A percentile compares a stretch with the other conserved stretches of the same genome.
Evolutionary conservation across 2,329 filamentous ascomycete genomes (phyloP).

Genomic region (Cercospora sp.): DNA sequence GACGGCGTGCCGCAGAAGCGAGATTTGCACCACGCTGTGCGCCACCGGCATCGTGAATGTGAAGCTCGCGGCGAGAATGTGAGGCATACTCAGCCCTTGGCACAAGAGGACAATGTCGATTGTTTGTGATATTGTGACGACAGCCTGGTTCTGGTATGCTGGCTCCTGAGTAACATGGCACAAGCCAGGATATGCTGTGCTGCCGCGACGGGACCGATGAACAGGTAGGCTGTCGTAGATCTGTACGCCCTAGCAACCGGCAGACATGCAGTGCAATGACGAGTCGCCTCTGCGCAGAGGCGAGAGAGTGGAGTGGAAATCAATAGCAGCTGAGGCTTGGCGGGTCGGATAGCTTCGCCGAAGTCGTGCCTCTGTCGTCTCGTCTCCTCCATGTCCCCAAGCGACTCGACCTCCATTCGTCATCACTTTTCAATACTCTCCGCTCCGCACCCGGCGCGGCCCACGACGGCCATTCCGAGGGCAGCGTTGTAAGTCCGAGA

Average conservation of each 20-base stretch:
- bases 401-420: neutral
- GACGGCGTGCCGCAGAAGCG: neutral
- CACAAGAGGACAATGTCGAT: neutral
- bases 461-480: neutral
- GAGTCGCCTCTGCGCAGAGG: neutral
- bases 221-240: neutral
- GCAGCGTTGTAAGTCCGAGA: neutral
- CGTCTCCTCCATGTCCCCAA: neutral
- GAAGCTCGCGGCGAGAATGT: constrained; percentile 5
- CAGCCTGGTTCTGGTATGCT: neutral
- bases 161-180: neutral
- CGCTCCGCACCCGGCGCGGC: neutral
- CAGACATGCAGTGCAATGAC: constrained; percentile 2
- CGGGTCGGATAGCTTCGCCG: neutral
- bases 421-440: neutral
- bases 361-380: neutral
- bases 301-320: neutral
- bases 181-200: neutral
- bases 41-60: neutral
- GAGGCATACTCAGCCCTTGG: constrained; percentile 3
- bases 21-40: constrained; percentile 7
- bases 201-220: neutral
- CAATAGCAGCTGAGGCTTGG: neutral
- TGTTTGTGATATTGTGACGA: neutral
- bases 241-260: constrained; percentile 3